Evolutionary conservation across 140 eudicot genomes (phyloP), one percentile per base, ranked within the genome.

Genomic region (Artemisia princeps): DNA sequence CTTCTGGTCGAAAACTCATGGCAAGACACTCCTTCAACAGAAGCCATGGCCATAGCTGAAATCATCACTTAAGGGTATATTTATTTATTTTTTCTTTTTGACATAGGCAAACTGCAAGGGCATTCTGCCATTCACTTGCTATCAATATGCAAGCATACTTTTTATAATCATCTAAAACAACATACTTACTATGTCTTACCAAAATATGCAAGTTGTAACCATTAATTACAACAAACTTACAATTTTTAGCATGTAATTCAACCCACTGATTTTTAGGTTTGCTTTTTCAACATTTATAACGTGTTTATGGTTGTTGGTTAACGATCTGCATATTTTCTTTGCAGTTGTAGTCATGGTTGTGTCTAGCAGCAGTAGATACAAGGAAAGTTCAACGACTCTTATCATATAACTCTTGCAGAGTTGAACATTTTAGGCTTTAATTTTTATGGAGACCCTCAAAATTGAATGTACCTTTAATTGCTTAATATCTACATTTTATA

Each of bases 1-100:
- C 69, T 60, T 71, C 86, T 70, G 78, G 87, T 23, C 71, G 81
- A 46, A 91, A 87, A 67, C 95, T 85, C 76, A 65, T 81, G 78
- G 80, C 95, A 45, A 87, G 80, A 24, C 84, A 85, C 70, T 91
- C 97, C 68, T 83, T 91, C 68, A 88, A 81, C 81, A 80, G 65
- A 81, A 81, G 89, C 76, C 86, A 75, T 75, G 96, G 96, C 40
- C 80, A 72, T 51, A 85, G 65, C 68, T 83, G 80, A 85, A 58
- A 44, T 13, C 19, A 30, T 46, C 50, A 73, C 33, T 57, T 23
- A 42, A 3, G 15, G 89, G 87, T 85, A 74, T 10, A 1, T 56
- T 67, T 67, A 60, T 54, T 14, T 63, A n/a, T 30, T 4, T 4
- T 30, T 30, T 30, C 6, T 5, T 30, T 30, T 30, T 30, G 40